Base-by-base conservation (phyloP, 2,329 filamentous ascomycete species). In the Aspergillus ibericus region DNA sequence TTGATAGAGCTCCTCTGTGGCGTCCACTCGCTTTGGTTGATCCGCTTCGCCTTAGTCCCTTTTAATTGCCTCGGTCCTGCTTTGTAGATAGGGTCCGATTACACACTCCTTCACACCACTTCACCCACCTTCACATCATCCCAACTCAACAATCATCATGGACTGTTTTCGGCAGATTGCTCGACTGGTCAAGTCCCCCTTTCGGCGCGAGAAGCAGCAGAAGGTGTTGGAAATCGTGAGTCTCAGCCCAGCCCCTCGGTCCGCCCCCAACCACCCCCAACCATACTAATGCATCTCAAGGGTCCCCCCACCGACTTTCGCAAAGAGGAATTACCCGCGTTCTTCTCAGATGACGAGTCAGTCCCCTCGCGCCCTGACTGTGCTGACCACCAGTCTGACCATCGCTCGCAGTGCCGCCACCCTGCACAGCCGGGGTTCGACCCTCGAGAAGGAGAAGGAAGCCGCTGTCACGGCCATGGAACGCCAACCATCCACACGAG, bases 221-320 rank as follows among this genome's bases (percentile, higher is more conserved):
- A 67, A 61, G 25, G 65, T 64, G n/a, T 63, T 77, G 58, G 72
- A 75, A 50, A 77, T 77, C 56, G 74, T 77, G 56, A 62, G 70
- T 64, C 9, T 15, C 7, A 20, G 9, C 35, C 56, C 8, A 44
- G 25, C 32, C 20, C 48, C 35, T 22, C 8, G 20, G 4, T 8
- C 40, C 32, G 29, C 29, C 29, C 29, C 29, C 29, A 32, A 32
- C 29, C 29, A 25, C 22, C 9, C 2, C 29, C 29, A 32, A 9
- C 13, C 5, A 16, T 38, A 16, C 35, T 48, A 49, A 54, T n/a
- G 12, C 9, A 4, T 15, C 10, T 13, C 49, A 79, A 79, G 77
- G 75, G 77, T 18, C 70, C 66, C 47, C 77, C 77, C 34, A 79
- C 73, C 25, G 70, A 79, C 64, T 79, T 79, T 58, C 71, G 76